Percentiles rank a stretch among this genome's conserved stretches.
Conservation (phyloP, 1,284 basidiomycete species). For the Malassezia brasiliensis region DNA sequence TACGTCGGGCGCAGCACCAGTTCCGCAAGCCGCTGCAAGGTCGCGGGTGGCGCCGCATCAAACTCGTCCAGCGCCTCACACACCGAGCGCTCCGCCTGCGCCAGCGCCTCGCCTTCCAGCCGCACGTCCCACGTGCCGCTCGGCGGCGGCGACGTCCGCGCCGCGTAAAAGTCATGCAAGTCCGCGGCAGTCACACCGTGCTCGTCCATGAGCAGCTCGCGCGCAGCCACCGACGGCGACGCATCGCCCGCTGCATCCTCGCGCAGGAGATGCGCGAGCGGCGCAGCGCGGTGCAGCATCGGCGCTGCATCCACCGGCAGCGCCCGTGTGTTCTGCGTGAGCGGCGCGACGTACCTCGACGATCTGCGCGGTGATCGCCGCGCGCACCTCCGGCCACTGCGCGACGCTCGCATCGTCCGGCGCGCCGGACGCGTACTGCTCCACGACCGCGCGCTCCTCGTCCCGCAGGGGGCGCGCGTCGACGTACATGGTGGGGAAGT, state of each 20-base stretch:
- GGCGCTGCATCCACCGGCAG: background rate
- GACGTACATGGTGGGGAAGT: background rate
- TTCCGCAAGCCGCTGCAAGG: constrained; percentile 23
- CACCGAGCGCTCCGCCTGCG: background rate
- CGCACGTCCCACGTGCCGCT: constrained; percentile 6
- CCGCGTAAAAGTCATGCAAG: constrained; percentile 11
- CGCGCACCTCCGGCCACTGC: constrained; percentile 2
- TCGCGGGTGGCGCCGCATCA: constrained; percentile 18
- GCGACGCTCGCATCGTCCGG: background rate
- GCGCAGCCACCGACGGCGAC: background rate
- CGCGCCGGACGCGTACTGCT: background rate
- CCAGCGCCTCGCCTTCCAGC: background rate
- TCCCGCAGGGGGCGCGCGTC: background rate
- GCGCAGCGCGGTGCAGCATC: constrained; percentile 8
- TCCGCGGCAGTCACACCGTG: constrained; percentile 2
- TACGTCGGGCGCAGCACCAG: constrained; percentile 16
- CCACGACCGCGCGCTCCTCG: background rate
- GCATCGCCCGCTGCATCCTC: background rate
- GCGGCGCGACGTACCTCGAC: background rate
- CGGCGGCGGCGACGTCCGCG: background rate
- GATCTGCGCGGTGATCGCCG: constrained; percentile 2
- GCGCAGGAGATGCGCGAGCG: constrained; percentile 7
- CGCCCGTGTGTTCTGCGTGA: background rate
- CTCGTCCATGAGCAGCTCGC: constrained; percentile 8
- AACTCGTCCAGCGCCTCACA: constrained; percentile 18